Evolutionary conservation across 306 rosid species (phyloP).

Genomic region (Bauhinia variegata): DNA sequence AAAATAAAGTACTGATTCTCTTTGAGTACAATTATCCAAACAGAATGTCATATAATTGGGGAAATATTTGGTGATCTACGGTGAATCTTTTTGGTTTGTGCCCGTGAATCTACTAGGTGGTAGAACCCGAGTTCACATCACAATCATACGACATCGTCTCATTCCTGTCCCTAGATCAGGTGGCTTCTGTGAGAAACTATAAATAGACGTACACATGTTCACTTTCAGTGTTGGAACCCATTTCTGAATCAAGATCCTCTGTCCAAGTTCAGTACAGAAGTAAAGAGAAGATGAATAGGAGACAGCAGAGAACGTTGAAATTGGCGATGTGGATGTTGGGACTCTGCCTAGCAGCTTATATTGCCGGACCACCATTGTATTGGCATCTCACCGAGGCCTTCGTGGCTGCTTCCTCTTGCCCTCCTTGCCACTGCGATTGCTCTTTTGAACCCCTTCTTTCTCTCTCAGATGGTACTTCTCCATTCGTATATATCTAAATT

Average conservation of each 20-base stretch:
- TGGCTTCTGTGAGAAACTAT: background rate
- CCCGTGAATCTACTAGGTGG: no score
- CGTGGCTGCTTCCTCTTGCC: constrained; percentile 37
- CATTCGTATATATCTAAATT: background rate
- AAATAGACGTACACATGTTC: constrained; percentile 19
- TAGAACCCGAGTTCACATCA: no score
- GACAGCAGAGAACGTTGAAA: constrained; percentile 39
- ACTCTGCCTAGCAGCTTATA: constrained; percentile 37
- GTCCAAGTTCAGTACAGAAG: constrained; percentile 4
- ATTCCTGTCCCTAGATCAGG: background rate
- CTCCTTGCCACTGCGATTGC: constrained; percentile 58
- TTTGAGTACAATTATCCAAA: no score
- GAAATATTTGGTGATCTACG: no score
- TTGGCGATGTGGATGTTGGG: constrained; percentile 45
- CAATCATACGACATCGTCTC: background rate
- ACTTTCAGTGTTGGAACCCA: background rate
- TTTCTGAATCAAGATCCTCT: constrained; percentile 39
- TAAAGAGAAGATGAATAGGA: constrained; percentile 42
- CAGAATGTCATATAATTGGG: no score
- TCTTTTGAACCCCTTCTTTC: constrained; percentile 54
- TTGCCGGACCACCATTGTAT: constrained; percentile 53
- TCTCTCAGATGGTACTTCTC: constrained; percentile 44
- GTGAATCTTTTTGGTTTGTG: no score
- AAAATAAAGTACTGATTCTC: no score
- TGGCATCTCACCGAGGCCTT: constrained; percentile 45